A percentile compares a stretch with the other conserved stretches of the same genome.
These are phyloP conservation scores for Chlorella sorokiniana DNA, from an alignment of 139 green algal genomes.

Conservation along the genomic window DNA sequence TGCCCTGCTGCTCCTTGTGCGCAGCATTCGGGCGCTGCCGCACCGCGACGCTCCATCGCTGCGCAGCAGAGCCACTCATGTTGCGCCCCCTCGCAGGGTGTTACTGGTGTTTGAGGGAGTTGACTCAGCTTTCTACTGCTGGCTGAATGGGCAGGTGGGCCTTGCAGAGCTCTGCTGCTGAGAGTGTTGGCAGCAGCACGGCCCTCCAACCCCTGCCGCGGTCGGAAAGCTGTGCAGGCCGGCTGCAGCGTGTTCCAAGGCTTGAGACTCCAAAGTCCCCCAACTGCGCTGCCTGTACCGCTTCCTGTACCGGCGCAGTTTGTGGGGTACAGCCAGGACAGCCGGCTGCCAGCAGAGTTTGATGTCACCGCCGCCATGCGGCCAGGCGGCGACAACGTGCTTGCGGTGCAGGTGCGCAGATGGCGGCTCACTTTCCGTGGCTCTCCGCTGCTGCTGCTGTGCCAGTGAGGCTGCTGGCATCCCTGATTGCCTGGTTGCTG, in stretches of 20 bases:
- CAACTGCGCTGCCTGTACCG: background rate
- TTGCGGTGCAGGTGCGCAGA: slow-evolving; percentile 72
- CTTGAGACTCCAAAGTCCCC: background rate
- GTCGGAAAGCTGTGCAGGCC: no score
- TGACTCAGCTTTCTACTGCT: slow-evolving; percentile 86
- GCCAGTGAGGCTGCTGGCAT: background rate
- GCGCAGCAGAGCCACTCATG: no score
- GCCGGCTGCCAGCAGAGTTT: slow-evolving; percentile 91
- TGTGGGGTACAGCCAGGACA: slow-evolving; percentile 93
- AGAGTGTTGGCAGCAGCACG: no score
- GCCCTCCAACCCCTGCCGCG: no score
- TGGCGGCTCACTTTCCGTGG: background rate
- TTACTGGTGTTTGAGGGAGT: slow-evolving; percentile 91
- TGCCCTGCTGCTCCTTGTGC: no score
- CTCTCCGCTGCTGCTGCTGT: background rate
- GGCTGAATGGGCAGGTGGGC: slow-evolving; percentile 81
- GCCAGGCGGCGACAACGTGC: slow-evolving; percentile 52
- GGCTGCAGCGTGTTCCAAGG: no score
- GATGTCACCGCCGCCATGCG: slow-evolving; percentile 74
- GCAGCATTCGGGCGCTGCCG: no score
- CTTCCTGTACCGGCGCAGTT: slow-evolving; percentile 12
- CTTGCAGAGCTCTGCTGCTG: background rate
- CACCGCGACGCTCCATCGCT: no score
- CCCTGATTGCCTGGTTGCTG: no score
- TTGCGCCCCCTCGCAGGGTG: slow-evolving; percentile 33